These are phyloP conservation scores for Candida namnaoensis DNA, from an alignment of 805 yeast species.

Conservation along the genomic window DNA sequence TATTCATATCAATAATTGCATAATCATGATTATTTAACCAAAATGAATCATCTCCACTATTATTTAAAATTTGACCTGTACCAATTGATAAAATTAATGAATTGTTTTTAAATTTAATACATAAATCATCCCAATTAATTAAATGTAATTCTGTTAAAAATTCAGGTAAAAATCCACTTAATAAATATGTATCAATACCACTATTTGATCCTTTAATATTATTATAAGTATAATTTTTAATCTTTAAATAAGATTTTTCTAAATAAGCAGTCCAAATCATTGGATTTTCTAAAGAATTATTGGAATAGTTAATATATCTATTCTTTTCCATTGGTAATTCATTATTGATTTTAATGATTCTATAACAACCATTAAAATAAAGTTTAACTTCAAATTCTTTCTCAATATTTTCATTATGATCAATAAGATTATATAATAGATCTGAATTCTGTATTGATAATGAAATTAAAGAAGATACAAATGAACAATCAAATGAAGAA, in stretches of 20 bases:
- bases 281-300: slow-evolving; percentile 4
- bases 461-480: slow-evolving; percentile 60
- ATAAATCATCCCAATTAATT: slow-evolving; percentile 23
- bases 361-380: slow-evolving; percentile 40
- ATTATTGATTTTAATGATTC: slow-evolving; percentile 41
- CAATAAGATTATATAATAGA: slow-evolving; percentile 1
- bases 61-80: slow-evolving; percentile 35
- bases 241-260: slow-evolving; percentile 67
- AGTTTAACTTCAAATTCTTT: slow-evolving; percentile 33
- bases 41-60: slow-evolving; percentile 23
- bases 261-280: slow-evolving; percentile 62
- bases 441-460: slow-evolving; percentile 21
- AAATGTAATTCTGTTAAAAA: slow-evolving; percentile 19
- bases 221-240: slow-evolving; percentile 44
- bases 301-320: slow-evolving; percentile 11
- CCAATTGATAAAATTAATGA: slow-evolving; percentile 56
- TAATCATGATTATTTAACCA: slow-evolving; percentile 66
- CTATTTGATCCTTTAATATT: slow-evolving; percentile 64
- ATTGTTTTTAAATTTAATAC: slow-evolving; percentile 21
- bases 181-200: slow-evolving; percentile 54
- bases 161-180: slow-evolving; percentile 75
- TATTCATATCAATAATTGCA: slow-evolving; percentile 40
- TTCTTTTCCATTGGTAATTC: slow-evolving; percentile 28
- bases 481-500: slow-evolving; percentile 59
- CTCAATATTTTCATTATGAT: too few relatives aligned